Conservation (phyloP, 768 basidiomycete genomes). For the Phanerochaete sordida region DNA sequence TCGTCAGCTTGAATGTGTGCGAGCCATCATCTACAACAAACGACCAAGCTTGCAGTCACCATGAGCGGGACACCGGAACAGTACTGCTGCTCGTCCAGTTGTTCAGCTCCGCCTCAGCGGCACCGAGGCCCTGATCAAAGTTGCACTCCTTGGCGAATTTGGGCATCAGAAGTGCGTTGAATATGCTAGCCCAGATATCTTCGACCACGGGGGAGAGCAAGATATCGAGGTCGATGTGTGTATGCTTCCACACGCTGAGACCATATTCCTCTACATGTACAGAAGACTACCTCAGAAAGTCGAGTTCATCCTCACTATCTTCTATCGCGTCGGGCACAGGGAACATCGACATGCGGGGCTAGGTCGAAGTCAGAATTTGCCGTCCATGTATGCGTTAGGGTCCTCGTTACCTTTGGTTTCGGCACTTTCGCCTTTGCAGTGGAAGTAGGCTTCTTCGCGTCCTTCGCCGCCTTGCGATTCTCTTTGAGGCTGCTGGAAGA, state of each 20-base stretch:
- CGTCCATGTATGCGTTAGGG: background rate
- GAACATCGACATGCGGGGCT: constrained; percentile 25
- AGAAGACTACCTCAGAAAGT: constrained; percentile 18
- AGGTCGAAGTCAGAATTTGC: background rate
- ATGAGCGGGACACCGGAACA: no score
- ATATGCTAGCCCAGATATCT: no score
- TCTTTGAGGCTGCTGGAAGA: constrained; percentile 8
- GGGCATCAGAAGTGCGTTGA: no score
- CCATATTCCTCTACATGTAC: background rate
- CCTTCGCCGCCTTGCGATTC: constrained; percentile 3
- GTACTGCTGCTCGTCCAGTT: no score
- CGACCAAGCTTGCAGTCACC: no score
- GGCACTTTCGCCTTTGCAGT: background rate
- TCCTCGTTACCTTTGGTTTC: constrained; percentile 8
- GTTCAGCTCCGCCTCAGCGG: no score
- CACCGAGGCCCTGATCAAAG: no score
- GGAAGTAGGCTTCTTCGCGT: background rate
- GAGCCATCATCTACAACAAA: background rate
- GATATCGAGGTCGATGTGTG: no score
- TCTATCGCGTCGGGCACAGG: constrained; percentile 12
- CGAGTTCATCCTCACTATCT: constrained; percentile 22
- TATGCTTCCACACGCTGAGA: no score
- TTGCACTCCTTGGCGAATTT: no score
- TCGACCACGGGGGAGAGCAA: no score
- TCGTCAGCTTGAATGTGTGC: background rate